These are phyloP conservation scores for Cladophialophora exuberans DNA, from an alignment of 2,329 filamentous ascomycete genomes.

Conservation along the genomic window DNA sequence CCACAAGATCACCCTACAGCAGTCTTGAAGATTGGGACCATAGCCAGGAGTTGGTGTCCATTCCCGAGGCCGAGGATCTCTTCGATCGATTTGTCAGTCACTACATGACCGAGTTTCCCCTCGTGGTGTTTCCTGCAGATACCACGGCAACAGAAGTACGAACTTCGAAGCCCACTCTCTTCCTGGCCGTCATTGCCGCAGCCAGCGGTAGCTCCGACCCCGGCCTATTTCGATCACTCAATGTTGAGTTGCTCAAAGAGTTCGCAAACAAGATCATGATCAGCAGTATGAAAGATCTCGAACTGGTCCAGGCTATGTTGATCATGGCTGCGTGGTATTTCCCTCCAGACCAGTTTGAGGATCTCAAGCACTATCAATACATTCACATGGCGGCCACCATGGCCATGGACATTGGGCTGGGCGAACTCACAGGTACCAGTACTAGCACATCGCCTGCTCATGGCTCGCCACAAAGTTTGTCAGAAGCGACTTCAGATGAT, in stretches of 20 bases:
- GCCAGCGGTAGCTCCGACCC: conserved; percentile 55
- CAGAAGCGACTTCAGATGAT: neutral
- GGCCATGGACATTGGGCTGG: conserved; percentile 73
- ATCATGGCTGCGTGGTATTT: conserved; percentile 80
- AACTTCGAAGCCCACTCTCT: conserved; percentile 60
- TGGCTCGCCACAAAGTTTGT: neutral
- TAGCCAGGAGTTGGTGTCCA: neutral
- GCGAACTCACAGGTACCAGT: neutral
- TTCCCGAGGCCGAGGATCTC: neutral
- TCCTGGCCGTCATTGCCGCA: conserved; percentile 59
- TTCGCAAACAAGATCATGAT: conserved; percentile 75
- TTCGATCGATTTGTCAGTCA: conserved; percentile 59
- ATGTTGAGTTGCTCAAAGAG: conserved; percentile 69
- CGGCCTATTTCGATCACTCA: conserved; percentile 62
- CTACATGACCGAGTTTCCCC: conserved; percentile 58
- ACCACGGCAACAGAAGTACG: conserved; percentile 58
- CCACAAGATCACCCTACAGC: no score
- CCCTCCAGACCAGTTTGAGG: conserved; percentile 63
- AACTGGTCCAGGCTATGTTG: conserved; percentile 77
- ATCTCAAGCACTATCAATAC: conserved; percentile 84
- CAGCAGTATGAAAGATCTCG: conserved; percentile 75
- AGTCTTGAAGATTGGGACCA: no score
- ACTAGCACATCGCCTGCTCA: neutral
- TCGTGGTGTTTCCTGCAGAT: conserved; percentile 58
- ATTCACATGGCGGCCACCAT: conserved; percentile 78